Percentiles rank a stretch among this genome's conserved stretches.
Evolutionary conservation across 257 asterid genomes (phyloP).

Genomic region (Coffea eugenioides): DNA sequence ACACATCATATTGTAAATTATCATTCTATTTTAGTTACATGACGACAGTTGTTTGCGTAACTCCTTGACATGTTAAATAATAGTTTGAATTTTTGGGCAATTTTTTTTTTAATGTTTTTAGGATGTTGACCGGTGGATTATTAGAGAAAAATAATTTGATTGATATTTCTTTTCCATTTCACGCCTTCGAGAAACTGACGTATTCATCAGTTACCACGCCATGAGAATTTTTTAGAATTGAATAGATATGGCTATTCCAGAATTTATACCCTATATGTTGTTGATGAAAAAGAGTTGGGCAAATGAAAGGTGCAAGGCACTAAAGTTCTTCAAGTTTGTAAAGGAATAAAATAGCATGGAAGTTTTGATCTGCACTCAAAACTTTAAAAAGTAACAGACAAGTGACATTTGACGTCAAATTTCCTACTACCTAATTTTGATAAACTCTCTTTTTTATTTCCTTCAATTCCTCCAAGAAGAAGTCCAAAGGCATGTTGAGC

Average conservation of each 20-base stretch:
- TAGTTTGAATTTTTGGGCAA: no score
- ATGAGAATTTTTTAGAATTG: neutral
- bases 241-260: neutral
- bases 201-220: neutral
- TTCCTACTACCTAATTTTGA: no score
- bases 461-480: neutral
- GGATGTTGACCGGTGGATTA: neutral
- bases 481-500: neutral
- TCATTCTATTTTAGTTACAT: no score
- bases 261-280: neutral
- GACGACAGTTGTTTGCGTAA: no score
- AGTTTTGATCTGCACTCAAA: no score
- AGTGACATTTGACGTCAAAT: no score
- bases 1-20: no score
- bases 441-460: neutral
- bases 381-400: no score
- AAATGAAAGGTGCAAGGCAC: neutral
- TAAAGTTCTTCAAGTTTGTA: neutral
- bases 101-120: neutral
- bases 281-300: neutral
- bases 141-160: neutral
- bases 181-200: neutral
- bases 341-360: no score
- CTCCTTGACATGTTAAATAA: no score
- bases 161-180: neutral